These are phyloP conservation scores for Verticillium nubilum DNA, from an alignment of 2,329 filamentous ascomycete genomes.

Conservation along the genomic window DNA sequence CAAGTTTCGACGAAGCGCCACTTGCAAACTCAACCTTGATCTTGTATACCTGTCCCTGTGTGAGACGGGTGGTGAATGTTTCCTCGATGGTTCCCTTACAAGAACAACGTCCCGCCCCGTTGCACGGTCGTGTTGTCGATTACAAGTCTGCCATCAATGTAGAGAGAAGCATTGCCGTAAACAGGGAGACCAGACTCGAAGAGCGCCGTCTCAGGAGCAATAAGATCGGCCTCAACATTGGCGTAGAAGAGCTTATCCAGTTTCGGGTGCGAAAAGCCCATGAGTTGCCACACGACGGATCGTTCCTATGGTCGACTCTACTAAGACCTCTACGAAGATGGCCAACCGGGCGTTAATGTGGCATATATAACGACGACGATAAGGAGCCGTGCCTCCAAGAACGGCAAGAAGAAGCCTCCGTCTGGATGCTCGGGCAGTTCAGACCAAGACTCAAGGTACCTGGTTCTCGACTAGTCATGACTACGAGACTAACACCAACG, in stretches of 20 bases:
- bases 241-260: slow-evolving; percentile 13
- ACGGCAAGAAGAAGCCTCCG: slow-evolving; percentile 9
- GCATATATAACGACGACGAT: slow-evolving; percentile 10
- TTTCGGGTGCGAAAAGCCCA: slow-evolving; percentile 17
- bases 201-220: slow-evolving; percentile 7
- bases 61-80: slow-evolving; percentile 48
- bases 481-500: slow-evolving; percentile 6
- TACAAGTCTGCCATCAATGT: slow-evolving; percentile 21
- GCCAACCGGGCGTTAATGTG: slow-evolving; percentile 9
- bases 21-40: slow-evolving; percentile 20
- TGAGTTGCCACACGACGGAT: slow-evolving; percentile 12
- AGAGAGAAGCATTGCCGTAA: slow-evolving; percentile 25
- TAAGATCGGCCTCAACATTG: slow-evolving; percentile 13
- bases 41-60: slow-evolving; percentile 24
- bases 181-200: slow-evolving; percentile 27
- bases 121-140: slow-evolving; percentile 25
- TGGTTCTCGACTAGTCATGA: slow-evolving; percentile 8
- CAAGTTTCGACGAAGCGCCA: slow-evolving; percentile 14
- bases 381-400: slow-evolving; percentile 4
- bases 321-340: slow-evolving; percentile 5
- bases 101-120: slow-evolving; percentile 4
- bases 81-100: slow-evolving; percentile 19
- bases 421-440: slow-evolving; percentile 15
- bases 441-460: slow-evolving; percentile 8
- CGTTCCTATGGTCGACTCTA: slow-evolving; percentile 6